Percentiles rank a stretch among this genome's conserved stretches.
phyloP scores from a whole-genome alignment of 768 basidiomycete genomes.

The Dacryopinax spathularia region DNA sequence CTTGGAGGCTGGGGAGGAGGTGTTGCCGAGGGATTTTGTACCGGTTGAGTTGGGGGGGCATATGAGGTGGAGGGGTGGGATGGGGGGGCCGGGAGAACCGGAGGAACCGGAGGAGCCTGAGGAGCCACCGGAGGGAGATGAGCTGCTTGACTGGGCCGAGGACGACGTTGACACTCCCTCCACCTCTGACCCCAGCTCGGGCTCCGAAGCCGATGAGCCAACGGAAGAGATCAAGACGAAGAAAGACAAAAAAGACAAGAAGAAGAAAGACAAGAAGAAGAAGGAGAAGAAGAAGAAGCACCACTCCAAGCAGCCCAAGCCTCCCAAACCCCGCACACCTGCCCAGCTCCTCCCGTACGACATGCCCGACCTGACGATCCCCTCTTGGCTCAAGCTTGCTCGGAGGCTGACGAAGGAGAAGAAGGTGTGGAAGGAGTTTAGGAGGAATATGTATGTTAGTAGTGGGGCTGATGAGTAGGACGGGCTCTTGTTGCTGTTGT shows the following conservation, averaged over 20 bases:
- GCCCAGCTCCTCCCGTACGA: constrained; percentile 60
- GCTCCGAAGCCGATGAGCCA: background rate
- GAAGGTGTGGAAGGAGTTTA: constrained; percentile 50
- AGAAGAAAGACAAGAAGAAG: constrained; percentile 14
- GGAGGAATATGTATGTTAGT: constrained; percentile 60
- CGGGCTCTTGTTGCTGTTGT: too few relatives aligned
- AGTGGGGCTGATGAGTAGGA: constrained; percentile 23
- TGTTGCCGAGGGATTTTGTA: background rate
- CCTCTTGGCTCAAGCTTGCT: constrained; percentile 55
- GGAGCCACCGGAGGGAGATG: too few relatives aligned
- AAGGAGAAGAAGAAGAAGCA: constrained; percentile 30
- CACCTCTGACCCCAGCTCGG: background rate
- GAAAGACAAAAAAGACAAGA: constrained; percentile 10
- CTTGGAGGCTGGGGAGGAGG: constrained; percentile 8
- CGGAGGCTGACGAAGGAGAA: constrained; percentile 35
- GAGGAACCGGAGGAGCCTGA: too few relatives aligned
- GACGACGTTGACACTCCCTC: too few relatives aligned
- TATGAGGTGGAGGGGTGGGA: background rate
- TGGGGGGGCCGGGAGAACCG: too few relatives aligned
- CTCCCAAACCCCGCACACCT: constrained; percentile 62
- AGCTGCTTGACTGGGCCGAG: too few relatives aligned
- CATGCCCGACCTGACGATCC: constrained; percentile 64
- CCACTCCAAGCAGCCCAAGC: constrained; percentile 51
- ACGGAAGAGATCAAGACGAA: constrained; percentile 8
- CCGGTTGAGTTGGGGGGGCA: background rate